A percentile compares a stretch with the other conserved stretches of the same genome.
Conservation (phyloP, 768 basidiomycete species). For the Mycena sanguinolenta region DNA sequence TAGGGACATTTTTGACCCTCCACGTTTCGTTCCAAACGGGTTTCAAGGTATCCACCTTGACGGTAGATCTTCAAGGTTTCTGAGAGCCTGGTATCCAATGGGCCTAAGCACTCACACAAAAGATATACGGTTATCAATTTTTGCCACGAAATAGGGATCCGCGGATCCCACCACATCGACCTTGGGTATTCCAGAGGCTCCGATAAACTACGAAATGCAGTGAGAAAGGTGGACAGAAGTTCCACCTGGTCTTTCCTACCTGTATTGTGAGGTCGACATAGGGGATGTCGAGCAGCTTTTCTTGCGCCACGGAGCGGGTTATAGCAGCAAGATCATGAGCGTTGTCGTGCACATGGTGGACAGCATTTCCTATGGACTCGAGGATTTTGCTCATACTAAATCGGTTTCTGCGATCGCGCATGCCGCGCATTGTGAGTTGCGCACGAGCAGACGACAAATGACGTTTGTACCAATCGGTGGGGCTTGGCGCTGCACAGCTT, state of each 20-base stretch:
- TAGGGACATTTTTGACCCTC: slow-evolving; percentile 80
- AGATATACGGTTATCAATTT: slow-evolving; percentile 71
- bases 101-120: slow-evolving; percentile 65
- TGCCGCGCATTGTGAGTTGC: slow-evolving; percentile 1
- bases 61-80: slow-evolving; percentile 68
- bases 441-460: slow-evolving; percentile 1
- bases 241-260: slow-evolving; percentile 46
- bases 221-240: slow-evolving; percentile 3
- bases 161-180: slow-evolving; percentile 75
- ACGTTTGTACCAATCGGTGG: slow-evolving; percentile 32
- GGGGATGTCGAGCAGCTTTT: slow-evolving; percentile 54
- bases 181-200: slow-evolving; percentile 76
- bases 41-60: slow-evolving; percentile 59
- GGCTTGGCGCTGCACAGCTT: slow-evolving; percentile 13
- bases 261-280: slow-evolving; percentile 72
- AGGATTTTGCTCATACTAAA: slow-evolving; percentile 53
- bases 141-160: slow-evolving; percentile 82
- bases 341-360: slow-evolving; percentile 46
- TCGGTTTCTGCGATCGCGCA: slow-evolving; percentile 43
- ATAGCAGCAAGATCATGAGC: slow-evolving; percentile 50
- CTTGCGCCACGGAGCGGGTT: slow-evolving; percentile 47
- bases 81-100: slow-evolving; percentile 56
- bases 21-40: slow-evolving; percentile 87
- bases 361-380: slow-evolving; percentile 41
- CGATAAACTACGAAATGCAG: slow-evolving; percentile 66